These are phyloP conservation scores for Leptomonas seymouri DNA, from an alignment of 208 protist species.

Conservation along the genomic window DNA sequence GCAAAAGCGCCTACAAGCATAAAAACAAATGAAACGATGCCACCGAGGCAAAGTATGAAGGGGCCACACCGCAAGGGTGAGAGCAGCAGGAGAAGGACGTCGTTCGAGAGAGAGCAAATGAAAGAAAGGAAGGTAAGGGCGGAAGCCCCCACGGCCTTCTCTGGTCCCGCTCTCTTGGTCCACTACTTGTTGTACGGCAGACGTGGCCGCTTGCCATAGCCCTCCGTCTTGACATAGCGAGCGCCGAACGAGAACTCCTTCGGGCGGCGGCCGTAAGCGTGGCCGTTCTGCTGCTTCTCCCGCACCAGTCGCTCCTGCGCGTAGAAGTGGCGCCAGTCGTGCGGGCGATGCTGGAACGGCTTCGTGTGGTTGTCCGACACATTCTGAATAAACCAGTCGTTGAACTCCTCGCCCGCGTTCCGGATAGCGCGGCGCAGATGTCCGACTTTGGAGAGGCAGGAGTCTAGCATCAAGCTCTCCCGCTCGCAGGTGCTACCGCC, in stretches of 20 bases:
- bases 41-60: no score
- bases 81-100: no score
- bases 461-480: conserved; percentile 72
- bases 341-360: conserved; percentile 86
- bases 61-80: no score
- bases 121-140: no score
- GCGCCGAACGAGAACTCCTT: conserved; percentile 81
- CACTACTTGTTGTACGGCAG: conserved; percentile 91
- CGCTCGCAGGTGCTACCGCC: conserved; percentile 79
- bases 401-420: conserved; percentile 71
- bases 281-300: conserved; percentile 74
- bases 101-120: no score
- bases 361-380: conserved; percentile 92
- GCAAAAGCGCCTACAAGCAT: no score
- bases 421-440: conserved; percentile 79
- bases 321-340: conserved; percentile 89
- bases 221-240: conserved; percentile 86
- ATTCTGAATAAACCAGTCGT: conserved; percentile 92
- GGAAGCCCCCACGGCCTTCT: no score
- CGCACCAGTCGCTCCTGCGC: conserved; percentile 86
- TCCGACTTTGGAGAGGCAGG: conserved; percentile 79
- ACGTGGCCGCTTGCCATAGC: conserved; percentile 83
- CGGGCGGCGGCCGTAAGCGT: conserved; percentile 75
- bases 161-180: no score
- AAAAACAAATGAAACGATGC: no score